These are phyloP conservation scores for Aspergillus ostianus DNA, from an alignment of 495 filamentous ascomycete species.

Conservation along the genomic window DNA sequence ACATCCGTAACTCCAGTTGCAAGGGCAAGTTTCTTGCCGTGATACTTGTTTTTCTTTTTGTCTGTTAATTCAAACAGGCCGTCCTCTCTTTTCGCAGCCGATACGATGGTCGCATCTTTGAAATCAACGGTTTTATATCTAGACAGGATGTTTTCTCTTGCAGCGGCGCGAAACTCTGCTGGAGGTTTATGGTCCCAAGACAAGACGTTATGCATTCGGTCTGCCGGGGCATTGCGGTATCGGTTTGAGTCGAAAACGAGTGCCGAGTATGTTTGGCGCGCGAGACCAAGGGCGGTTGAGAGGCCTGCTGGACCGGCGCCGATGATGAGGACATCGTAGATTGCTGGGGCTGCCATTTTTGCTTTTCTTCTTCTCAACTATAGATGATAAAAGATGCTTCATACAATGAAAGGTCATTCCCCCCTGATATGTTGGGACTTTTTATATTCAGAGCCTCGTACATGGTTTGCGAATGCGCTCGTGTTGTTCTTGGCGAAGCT, in stretches of 20 bases:
- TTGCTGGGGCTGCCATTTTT: too few species aligned
- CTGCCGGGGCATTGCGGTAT: slow-evolving; percentile 47
- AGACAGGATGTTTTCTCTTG: slow-evolving; percentile 31
- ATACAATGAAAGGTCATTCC: too few species aligned
- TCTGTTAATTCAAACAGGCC: slow-evolving; percentile 20
- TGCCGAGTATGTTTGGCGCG: slow-evolving; percentile 44
- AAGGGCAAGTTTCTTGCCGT: slow-evolving; percentile 48
- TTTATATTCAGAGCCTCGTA: too few species aligned
- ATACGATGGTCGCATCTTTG: slow-evolving; percentile 27
- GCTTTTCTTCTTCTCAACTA: too few species aligned
- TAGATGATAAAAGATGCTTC: too few species aligned
- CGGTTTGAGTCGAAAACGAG: slow-evolving; percentile 48
- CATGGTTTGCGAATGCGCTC: too few species aligned
- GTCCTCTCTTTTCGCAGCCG: neutral
- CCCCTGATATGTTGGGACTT: too few species aligned
- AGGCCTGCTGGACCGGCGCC: slow-evolving; percentile 59
- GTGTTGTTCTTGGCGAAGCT: too few species aligned
- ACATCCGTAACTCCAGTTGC: slow-evolving; percentile 46
- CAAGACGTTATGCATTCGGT: slow-evolving; percentile 52
- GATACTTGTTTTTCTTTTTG: slow-evolving; percentile 25
- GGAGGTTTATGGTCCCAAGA: slow-evolving; percentile 49
- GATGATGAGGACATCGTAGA: slow-evolving; percentile 53
- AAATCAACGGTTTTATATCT: slow-evolving; percentile 46
- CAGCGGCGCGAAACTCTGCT: slow-evolving; percentile 36
- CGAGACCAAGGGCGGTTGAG: slow-evolving; percentile 43